Evolutionary conservation across 148 eudicot species (phyloP).

Genomic region (Selenicereus undatus): DNA sequence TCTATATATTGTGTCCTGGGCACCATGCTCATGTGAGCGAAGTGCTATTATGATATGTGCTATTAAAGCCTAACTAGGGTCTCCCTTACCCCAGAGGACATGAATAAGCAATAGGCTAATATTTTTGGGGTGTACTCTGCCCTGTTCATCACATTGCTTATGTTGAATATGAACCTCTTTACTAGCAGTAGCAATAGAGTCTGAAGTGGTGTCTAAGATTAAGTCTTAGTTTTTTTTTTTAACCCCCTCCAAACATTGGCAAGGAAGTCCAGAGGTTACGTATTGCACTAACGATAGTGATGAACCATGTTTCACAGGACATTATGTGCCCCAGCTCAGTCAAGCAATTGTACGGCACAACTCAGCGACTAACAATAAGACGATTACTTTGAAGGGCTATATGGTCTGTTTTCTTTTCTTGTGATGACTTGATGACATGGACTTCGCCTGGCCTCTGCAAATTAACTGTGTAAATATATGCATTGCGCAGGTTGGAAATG

Average conservation of each 20-base stretch:
- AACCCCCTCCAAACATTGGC: background rate
- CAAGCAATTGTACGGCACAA: conserved; percentile 82
- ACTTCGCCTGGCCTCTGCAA: conserved; percentile 2
- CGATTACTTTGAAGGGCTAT: conserved; percentile 78
- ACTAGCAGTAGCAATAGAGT: background rate
- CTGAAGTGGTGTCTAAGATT: background rate
- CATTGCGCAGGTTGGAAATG: conserved; percentile 83
- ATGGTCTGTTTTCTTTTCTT: conserved; percentile 51
- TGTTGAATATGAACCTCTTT: background rate
- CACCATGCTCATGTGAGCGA: background rate
- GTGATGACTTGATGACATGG: background rate
- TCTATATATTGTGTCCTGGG: background rate
- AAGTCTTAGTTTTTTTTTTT: background rate
- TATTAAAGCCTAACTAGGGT: background rate
- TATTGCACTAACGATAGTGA: background rate
- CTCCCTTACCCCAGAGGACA: too few relatives aligned
- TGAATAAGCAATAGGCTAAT: background rate
- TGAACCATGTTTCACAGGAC: conserved; percentile 50
- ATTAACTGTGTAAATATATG: background rate
- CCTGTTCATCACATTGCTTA: background rate
- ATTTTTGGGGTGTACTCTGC: background rate
- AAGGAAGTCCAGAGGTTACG: background rate
- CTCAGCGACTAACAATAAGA: conserved; percentile 28
- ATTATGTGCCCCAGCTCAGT: conserved; percentile 96
- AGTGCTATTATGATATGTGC: background rate